Base-by-base conservation (phyloP, 768 basidiomycete species). In the Strobilomyces confusus region DNA sequence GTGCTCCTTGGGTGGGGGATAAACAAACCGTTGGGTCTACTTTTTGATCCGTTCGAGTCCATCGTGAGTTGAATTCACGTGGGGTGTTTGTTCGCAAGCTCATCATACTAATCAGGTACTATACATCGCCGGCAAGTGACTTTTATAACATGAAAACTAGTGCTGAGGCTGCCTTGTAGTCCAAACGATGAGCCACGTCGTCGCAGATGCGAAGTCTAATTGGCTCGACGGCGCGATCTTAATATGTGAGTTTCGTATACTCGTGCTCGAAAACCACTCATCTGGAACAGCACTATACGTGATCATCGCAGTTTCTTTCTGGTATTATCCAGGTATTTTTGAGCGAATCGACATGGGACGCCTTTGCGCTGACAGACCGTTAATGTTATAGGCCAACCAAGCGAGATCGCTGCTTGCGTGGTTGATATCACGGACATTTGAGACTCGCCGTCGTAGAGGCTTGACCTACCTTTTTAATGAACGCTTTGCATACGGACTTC, bases 21-120 rank as follows among this genome's bases (percentile, higher is more conserved):
- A 45, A 84, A 83, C 49, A 93, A 92, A 63, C 88, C 89, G 11
- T 65, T 89, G 49, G 84, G 84, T 15, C 74, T 95, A 50, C 76
- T 94, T 33, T 95, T 95, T 63, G 94, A 95, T 67, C 89, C 92
- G 2, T 94, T 88, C 65, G 89, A 95, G 73, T 87, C 88, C 1
- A 74, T 95, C 42, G 83, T 83, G 38, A 60, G 76, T 46, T 65
- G 5, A 30, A 12, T 26, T 34, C 22, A 11, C 7, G 37, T 30
- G 3, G 23, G 49, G 26, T 38, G 29, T 7, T 26, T 9, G 15
- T 1, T 26, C 37, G 17, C 23, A 36, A 32, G 43, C 51, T 71
- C 15, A 68, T 33, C 52, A 32, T 11, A 12, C 45, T 43, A 9
- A 11, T 33, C 51, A 68, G 68, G 69, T 74, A 23, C 64, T 73